Percentiles rank a stretch among this genome's conserved stretches.
Conservation (phyloP, 768 basidiomycete genomes). For the Leccinum subgranulosum region DNA sequence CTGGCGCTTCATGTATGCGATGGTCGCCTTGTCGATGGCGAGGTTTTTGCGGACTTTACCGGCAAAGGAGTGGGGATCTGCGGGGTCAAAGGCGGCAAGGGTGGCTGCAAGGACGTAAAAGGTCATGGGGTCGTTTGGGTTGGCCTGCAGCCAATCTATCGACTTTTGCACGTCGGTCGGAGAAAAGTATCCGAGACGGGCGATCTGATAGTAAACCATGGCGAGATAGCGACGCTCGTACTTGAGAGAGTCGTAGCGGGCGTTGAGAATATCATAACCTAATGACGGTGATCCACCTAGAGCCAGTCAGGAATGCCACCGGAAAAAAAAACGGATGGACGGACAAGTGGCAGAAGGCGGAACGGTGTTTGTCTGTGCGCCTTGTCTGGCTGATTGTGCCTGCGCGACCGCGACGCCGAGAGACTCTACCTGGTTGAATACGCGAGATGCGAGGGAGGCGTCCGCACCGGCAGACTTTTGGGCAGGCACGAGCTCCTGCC, state of each 20-base stretch:
- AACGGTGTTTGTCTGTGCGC: constrained; percentile 56
- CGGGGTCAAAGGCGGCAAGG: constrained; percentile 64
- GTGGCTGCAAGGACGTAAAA: constrained; percentile 66
- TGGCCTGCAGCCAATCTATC: constrained; percentile 72
- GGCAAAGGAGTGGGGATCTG: constrained; percentile 48
- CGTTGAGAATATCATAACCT: constrained; percentile 63
- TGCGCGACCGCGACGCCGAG: constrained; percentile 51
- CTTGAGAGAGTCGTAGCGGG: constrained; percentile 69
- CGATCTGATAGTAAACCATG: constrained; percentile 58
- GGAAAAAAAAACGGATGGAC: neutral
- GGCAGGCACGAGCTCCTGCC: constrained; percentile 49
- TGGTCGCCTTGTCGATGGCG: constrained; percentile 43
- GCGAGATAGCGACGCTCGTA: constrained; percentile 71
- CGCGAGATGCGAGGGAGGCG: constrained; percentile 46
- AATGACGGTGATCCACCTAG: constrained; percentile 46
- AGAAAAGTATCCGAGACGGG: constrained; percentile 59
- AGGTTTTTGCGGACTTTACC: constrained; percentile 47
- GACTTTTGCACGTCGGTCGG: constrained; percentile 58
- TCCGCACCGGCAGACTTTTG: constrained; percentile 34
- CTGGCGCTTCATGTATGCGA: constrained; percentile 59
- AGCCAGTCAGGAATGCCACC: constrained; percentile 3
- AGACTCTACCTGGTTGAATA: constrained; percentile 64
- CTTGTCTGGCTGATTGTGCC: constrained; percentile 57
- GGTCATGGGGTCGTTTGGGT: constrained; percentile 63
- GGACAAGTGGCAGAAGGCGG: constrained; percentile 55